Conservation (phyloP, 2,329 filamentous ascomycete species). For the Trichoderma afroharzianum region DNA sequence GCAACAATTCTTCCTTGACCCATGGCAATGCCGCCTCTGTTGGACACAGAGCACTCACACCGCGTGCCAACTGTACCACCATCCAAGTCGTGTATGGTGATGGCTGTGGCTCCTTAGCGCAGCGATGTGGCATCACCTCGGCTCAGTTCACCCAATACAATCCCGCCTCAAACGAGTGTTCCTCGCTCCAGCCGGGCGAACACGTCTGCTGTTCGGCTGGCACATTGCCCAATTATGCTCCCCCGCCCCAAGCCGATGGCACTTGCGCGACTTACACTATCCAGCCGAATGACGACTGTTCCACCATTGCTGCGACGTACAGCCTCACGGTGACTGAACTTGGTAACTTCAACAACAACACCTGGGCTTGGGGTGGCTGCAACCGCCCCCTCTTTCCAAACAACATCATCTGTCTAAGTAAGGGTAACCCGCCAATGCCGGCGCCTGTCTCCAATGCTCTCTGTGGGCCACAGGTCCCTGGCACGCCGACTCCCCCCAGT, state of each 20-base stretch:
- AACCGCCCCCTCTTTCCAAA: constrained; percentile 9
- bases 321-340: constrained; percentile 21
- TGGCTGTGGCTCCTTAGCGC: neutral
- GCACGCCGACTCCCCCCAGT: constrained; percentile 17
- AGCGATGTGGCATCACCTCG: neutral
- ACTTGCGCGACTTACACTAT: constrained; percentile 34
- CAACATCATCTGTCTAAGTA: constrained; percentile 23
- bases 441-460: constrained; percentile 20
- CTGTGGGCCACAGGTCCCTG: constrained; percentile 25
- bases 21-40: neutral
- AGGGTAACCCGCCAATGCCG: constrained; percentile 24
- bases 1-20: no score
- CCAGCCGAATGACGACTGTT: constrained; percentile 32
- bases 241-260: constrained; percentile 34
- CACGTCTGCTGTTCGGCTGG: constrained; percentile 38
- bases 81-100: neutral
- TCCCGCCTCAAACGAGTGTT: constrained; percentile 29
- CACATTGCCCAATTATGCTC: constrained; percentile 23
- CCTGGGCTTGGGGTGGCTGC: constrained; percentile 27
- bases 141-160: constrained; percentile 34
- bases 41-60: neutral
- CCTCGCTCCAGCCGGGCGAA: constrained; percentile 31
- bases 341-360: constrained; percentile 27
- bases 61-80: neutral
- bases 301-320: constrained; percentile 26